Evolutionary conservation across 257 asterid genomes (phyloP).

Genomic region (Jaltomata sinuosa): DNA sequence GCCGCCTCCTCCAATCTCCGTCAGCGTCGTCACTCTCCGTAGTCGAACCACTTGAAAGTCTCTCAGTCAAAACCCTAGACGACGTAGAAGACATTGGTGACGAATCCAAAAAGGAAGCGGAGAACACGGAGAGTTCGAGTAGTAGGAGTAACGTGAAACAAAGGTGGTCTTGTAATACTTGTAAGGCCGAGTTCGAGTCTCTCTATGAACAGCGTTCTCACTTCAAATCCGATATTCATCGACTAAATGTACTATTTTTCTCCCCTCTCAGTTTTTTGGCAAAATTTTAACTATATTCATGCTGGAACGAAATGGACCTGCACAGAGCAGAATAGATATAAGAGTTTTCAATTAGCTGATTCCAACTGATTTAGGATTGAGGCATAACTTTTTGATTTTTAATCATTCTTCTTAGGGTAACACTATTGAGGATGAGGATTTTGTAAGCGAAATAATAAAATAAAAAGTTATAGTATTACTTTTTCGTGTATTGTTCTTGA

Average conservation of each 20-base stretch:
- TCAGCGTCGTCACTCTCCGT: conserved; percentile 22
- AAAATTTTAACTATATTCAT: neutral
- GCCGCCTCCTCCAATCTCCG: conserved; percentile 66
- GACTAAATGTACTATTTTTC: conserved; percentile 52
- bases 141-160: conserved; percentile 25
- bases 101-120: neutral
- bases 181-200: conserved; percentile 87
- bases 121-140: neutral
- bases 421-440: neutral
- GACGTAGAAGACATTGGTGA: conserved; percentile 19
- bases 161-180: conserved; percentile 90
- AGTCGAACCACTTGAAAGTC: conserved; percentile 5
- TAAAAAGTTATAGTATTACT: neutral
- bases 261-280: neutral
- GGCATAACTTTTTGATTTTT: neutral
- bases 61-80: conserved; percentile 1
- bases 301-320: neutral
- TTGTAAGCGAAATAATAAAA: neutral
- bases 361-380: neutral
- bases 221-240: conserved; percentile 92
- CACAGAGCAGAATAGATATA: neutral
- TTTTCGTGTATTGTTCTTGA: neutral
- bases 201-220: conserved; percentile 84
- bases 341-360: neutral
- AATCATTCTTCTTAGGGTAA: neutral